A percentile compares a stretch with the other conserved stretches of the same genome.
Evolutionary conservation across 306 rosid genomes (phyloP).

Genomic region (Medicago arabica): DNA sequence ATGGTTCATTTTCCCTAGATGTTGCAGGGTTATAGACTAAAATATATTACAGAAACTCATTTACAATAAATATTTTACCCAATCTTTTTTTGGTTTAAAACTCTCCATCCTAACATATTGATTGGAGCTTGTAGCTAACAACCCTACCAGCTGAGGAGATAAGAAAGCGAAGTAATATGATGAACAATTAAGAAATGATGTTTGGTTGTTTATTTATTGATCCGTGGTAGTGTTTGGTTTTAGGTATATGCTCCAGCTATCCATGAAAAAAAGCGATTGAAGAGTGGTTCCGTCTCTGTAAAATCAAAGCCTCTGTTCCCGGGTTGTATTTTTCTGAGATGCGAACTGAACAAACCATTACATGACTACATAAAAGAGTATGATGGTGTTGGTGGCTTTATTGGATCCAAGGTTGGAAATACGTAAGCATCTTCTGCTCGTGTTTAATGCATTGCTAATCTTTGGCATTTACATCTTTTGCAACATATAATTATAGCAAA

Average conservation of each 20-base stretch:
- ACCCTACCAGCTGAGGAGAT: slow-evolving; percentile 1
- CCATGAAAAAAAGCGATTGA: slow-evolving; percentile 68
- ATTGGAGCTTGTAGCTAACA: slow-evolving; percentile 5
- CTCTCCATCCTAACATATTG: neutral
- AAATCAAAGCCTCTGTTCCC: slow-evolving; percentile 76
- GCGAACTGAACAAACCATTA: slow-evolving; percentile 76
- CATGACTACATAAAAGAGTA: slow-evolving; percentile 82
- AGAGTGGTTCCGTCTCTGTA: slow-evolving; percentile 67
- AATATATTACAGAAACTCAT: neutral
- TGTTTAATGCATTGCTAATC: slow-evolving; percentile 1
- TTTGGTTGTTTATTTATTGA: slow-evolving; percentile 21
- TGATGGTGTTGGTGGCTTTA: slow-evolving; percentile 84
- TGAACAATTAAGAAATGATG: slow-evolving; percentile 6
- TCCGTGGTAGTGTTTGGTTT: slow-evolving; percentile 39
- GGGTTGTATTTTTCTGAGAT: slow-evolving; percentile 76
- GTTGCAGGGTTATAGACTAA: neutral
- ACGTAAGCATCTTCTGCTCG: slow-evolving; percentile 60
- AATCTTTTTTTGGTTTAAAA: neutral
- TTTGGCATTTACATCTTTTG: neutral
- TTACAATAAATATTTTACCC: neutral
- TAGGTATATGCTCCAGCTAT: slow-evolving; percentile 82
- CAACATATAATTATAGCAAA: neutral
- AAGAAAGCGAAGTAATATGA: neutral
- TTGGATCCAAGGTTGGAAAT: slow-evolving; percentile 84
- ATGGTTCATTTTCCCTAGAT: neutral